These are phyloP conservation scores for Fusarium sambucinum DNA, from an alignment of 2,329 filamentous ascomycete species.

Conservation along the genomic window DNA sequence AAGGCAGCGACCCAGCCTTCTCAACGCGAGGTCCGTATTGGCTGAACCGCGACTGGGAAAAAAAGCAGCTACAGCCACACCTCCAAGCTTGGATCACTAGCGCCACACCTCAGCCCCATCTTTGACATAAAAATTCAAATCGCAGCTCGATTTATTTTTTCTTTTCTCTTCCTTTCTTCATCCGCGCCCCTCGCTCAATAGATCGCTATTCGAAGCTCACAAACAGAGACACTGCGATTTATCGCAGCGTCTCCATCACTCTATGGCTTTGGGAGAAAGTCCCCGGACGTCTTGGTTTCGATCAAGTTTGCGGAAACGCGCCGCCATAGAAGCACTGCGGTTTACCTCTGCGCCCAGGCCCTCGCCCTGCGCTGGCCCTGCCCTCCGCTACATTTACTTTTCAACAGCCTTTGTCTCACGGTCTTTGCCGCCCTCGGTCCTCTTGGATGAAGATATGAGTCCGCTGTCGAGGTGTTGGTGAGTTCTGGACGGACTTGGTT, in stretches of 20 bases:
- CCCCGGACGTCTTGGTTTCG: slow-evolving; percentile 83
- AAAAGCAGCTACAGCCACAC: slow-evolving; percentile 39
- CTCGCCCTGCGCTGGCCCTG: slow-evolving; percentile 58
- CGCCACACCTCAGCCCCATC: slow-evolving; percentile 39
- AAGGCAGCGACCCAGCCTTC: slow-evolving; percentile 49
- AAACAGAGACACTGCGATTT: slow-evolving; percentile 73
- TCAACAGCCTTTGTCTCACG: slow-evolving; percentile 9
- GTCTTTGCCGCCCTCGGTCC: slow-evolving; percentile 59
- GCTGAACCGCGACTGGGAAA: slow-evolving; percentile 33
- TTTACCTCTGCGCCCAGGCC: slow-evolving; percentile 77
- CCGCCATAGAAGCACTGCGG: slow-evolving; percentile 99
- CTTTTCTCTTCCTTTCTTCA: slow-evolving; percentile 50
- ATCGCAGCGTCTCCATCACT: slow-evolving; percentile 52
- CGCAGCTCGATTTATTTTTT: slow-evolving; percentile 7
- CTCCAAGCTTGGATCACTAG: slow-evolving; percentile 29
- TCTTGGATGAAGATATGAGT: slow-evolving; percentile 91
- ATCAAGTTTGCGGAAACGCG: slow-evolving; percentile 87
- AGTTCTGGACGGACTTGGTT: slow-evolving; percentile 23
- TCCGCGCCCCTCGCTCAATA: slow-evolving; percentile 91
- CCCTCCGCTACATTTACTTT: slow-evolving; percentile 60
- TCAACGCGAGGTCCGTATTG: slow-evolving; percentile 46
- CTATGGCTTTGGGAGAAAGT: slow-evolving; percentile 99
- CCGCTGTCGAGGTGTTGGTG: slow-evolving; percentile 58
- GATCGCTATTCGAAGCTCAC: slow-evolving; percentile 99
- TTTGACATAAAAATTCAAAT: slow-evolving; percentile 46